phyloP scores from a whole-genome alignment of 345 rosid genomes.

The Salix arbutifolia region DNA sequence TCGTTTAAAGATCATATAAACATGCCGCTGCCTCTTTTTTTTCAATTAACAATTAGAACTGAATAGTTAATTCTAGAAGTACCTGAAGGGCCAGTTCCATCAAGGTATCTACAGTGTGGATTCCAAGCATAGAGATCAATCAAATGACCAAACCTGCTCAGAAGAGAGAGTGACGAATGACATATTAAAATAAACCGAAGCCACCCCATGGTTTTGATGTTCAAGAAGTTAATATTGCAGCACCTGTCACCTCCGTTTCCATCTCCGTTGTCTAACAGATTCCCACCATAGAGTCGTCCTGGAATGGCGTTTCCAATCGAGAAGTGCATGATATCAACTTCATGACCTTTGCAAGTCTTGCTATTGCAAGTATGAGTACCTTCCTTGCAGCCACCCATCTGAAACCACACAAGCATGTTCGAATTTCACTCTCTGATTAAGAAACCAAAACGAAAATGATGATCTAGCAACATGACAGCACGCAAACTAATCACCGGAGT shows the following conservation, averaged over 20 bases:
- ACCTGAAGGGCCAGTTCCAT: slow-evolving; percentile 94
- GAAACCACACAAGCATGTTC: slow-evolving; percentile 7
- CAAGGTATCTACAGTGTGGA: slow-evolving; percentile 89
- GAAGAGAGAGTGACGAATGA: not conserved
- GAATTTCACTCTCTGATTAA: not conserved
- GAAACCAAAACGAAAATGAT: not conserved
- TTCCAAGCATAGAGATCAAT: slow-evolving; percentile 88
- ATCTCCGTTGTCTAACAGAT: slow-evolving; percentile 61
- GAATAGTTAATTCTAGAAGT: slow-evolving; percentile 21
- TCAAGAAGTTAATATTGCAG: slow-evolving; percentile 9
- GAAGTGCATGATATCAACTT: slow-evolving; percentile 99
- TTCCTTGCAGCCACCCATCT: slow-evolving; percentile 98
- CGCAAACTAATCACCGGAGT: not conserved
- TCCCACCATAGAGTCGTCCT: slow-evolving; percentile 92
- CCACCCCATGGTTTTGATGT: not conserved
- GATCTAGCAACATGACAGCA: not conserved
- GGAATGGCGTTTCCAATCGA: slow-evolving; percentile 95
- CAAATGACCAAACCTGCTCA: slow-evolving; percentile 81
- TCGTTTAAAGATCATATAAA: slow-evolving; percentile 13
- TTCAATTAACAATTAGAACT: not conserved
- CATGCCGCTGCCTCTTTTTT: not conserved
- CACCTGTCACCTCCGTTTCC: slow-evolving; percentile 98
- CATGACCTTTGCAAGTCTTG: slow-evolving; percentile 90
- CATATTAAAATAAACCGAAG: not conserved
- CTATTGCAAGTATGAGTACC: slow-evolving; percentile 57